Base-by-base conservation (phyloP, 139 green algal species). In the Pleodorina starrii region DNA sequence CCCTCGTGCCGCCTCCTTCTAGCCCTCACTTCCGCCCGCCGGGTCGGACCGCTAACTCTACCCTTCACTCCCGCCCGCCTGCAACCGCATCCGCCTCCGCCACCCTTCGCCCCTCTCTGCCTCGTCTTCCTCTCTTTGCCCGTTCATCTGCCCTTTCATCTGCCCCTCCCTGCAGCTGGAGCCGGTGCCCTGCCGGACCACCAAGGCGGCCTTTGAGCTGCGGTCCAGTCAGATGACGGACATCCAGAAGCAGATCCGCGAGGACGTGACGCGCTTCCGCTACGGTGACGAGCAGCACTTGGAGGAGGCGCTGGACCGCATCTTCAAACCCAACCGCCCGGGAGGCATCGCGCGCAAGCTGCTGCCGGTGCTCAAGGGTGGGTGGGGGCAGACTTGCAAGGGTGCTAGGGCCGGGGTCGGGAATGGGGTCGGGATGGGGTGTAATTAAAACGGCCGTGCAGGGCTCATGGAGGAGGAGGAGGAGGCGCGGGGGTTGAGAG, bases 281-380 rank as follows among this genome's bases (percentile, higher is more conserved):
- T 99, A 99, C 93, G 98, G 98, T 88, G 98, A 99, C 91, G 98
- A 99, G 94, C 96, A 98, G 93, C 98, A 99, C 89, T 90, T 99
- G 88, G 98, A 99, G 44, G 97, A 99, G 94, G 97, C 98, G 0
- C 93, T 99, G 29, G 94, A 96, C 72, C 93, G 96, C 36, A 98
- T 99, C 87, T 99, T 99, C 93, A 93, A 88, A 77, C 95, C 98
- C 87, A 93, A 93, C 40, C 92, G 93, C 85, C 87, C 89, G 7
- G 90, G 90, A 40, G 97, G 96, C 86, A 93, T 98, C 23, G 91
- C 94, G 1, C 90, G 95, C 38, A 95, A 96, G 87, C 76, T 96
- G 35, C 91, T 91, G 23, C 98, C 98, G 27, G 90, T 91, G 6
- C 91, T 99, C n/a, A 92, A 32, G 17, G 95, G 89, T 91, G 75